Conservation (phyloP, 441 rosid genomes). For the Eutrema salsugineum region DNA sequence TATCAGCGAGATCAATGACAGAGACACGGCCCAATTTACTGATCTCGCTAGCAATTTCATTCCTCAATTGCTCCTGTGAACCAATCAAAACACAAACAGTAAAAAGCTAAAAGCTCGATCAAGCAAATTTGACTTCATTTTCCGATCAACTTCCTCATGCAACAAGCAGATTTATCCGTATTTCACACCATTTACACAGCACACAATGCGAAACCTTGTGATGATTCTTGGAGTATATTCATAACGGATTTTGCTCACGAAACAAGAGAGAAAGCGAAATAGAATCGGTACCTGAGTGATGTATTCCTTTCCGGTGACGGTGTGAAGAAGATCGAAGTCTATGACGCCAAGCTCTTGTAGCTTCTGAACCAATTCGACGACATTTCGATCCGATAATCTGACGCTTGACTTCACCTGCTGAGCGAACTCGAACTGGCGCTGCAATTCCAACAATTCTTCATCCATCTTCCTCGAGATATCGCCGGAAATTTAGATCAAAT, state of each 20-base stretch:
- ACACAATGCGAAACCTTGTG: background rate
- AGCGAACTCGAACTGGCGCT: slow-evolving; percentile 90
- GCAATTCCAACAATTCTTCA: slow-evolving; percentile 83
- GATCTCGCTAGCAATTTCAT: slow-evolving; percentile 61
- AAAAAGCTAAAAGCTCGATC: slow-evolving; percentile 8
- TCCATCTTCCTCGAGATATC: slow-evolving; percentile 49
- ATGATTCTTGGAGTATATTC: background rate
- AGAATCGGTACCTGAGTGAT: slow-evolving; percentile 64
- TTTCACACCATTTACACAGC: background rate
- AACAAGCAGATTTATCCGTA: background rate
- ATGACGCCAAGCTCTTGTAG: slow-evolving; percentile 91
- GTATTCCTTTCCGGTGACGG: slow-evolving; percentile 93
- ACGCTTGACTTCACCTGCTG: slow-evolving; percentile 92
- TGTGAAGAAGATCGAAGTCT: slow-evolving; percentile 97
- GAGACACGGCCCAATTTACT: slow-evolving; percentile 77
- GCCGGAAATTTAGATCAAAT: background rate
- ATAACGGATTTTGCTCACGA: slow-evolving; percentile 5
- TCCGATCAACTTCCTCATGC: slow-evolving; percentile 1
- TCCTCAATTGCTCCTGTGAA: slow-evolving; percentile 77
- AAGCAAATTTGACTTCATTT: slow-evolving; percentile 7
- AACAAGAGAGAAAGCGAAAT: background rate
- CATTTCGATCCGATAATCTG: slow-evolving; percentile 87
- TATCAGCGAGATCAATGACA: slow-evolving; percentile 79
- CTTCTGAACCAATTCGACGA: slow-evolving; percentile 94
- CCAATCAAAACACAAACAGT: background rate